Conservation (phyloP, 768 basidiomycete species). For the Amanita pseudoporphyria region DNA sequence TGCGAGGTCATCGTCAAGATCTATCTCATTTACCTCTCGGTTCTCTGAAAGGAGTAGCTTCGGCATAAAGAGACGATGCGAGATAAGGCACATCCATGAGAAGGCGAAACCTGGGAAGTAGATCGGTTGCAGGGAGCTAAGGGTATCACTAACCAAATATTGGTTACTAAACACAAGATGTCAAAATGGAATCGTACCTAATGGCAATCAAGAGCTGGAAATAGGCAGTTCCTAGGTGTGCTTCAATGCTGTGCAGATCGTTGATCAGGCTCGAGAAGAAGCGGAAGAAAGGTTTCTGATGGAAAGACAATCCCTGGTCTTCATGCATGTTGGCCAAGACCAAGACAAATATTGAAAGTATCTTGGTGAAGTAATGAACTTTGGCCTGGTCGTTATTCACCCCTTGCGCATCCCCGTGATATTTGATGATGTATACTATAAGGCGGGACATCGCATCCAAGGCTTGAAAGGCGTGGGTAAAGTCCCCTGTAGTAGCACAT, state of each 20-base stretch:
- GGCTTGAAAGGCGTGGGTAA: constrained; percentile 77
- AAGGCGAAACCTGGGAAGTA: constrained; percentile 98
- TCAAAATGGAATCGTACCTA: constrained; percentile 40
- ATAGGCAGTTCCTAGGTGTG: constrained; percentile 80
- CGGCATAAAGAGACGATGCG: constrained; percentile 96
- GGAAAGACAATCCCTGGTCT: constrained; percentile 84
- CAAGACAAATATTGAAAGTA: constrained; percentile 93
- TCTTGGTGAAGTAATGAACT: constrained; percentile 94
- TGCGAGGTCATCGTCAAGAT: background rate
- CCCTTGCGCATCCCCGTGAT: constrained; percentile 93
- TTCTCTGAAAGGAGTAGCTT: constrained; percentile 82
- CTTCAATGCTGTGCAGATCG: constrained; percentile 82
- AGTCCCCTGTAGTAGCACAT: constrained; percentile 62
- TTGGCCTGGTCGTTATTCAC: constrained; percentile 92
- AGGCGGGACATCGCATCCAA: constrained; percentile 93
- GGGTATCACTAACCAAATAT: constrained; percentile 58
- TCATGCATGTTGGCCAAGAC: constrained; percentile 93
- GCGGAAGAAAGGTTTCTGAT: constrained; percentile 96
- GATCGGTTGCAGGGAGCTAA: constrained; percentile 91
- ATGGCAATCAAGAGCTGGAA: constrained; percentile 82
- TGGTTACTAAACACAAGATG: constrained; percentile 7
- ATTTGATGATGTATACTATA: constrained; percentile 98
- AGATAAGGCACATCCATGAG: constrained; percentile 95
- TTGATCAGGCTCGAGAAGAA: constrained; percentile 96
- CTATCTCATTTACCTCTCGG: constrained; percentile 51